Conservation (phyloP, 306 rosid species). For the barrel medic (Medicago truncatula) region MtrunA17r5.0-ANR NC_053044.1:38130001-38130500, state of each 20-base stretch:
- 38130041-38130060: neutral
- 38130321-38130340: too few relatives aligned
- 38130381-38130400: neutral
- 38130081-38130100: neutral
- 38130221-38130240: neutral
- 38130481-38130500: neutral
- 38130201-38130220: neutral
- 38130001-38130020: neutral
- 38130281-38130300: neutral
- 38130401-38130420: neutral
- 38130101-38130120: neutral
- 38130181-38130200: conserved; percentile 18
- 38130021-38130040: neutral
- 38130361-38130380: neutral
- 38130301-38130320: neutral
- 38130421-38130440: neutral
- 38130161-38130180: neutral
- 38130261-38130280: neutral
- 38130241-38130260: neutral
- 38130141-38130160: neutral
- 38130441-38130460: neutral
- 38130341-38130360: neutral
- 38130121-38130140: neutral
- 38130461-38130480: neutral
- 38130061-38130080: neutral